A percentile compares a stretch with the other conserved stretches of the same genome.
phyloP scores from a whole-genome alignment of 163 green algal species.

The Prototheca wickerhamii region DNA sequence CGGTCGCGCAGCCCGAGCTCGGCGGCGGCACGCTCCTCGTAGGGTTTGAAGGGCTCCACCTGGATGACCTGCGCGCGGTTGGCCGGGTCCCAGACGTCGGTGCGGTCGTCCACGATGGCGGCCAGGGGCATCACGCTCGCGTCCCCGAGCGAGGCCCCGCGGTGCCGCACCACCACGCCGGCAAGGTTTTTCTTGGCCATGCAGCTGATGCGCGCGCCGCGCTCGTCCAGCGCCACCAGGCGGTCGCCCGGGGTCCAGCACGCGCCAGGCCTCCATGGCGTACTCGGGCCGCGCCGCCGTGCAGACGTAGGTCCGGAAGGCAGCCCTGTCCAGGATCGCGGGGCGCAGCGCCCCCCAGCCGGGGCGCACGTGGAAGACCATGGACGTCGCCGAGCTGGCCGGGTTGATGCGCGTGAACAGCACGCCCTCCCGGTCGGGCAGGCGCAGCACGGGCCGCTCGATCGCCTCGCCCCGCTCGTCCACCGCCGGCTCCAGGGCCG shows the following conservation, averaged over 20 bases:
- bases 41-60: conserved; percentile 35
- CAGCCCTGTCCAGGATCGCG: background rate
- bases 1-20: conserved; percentile 6
- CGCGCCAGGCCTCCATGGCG: conserved; percentile 74
- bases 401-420: conserved; percentile 75
- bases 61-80: conserved; percentile 32
- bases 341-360: conserved; percentile 52
- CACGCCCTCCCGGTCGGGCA: conserved; percentile 30
- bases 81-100: conserved; percentile 37
- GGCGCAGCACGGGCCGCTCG: conserved; percentile 45
- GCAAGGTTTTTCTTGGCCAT: conserved; percentile 1
- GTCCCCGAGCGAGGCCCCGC: background rate
- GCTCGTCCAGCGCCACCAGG: conserved; percentile 27
- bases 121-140: conserved; percentile 34
- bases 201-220: conserved; percentile 1
- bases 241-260: conserved; percentile 55
- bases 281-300: conserved; percentile 75
- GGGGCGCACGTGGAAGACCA: conserved; percentile 65
- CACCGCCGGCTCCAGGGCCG: conserved; percentile 7
- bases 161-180: background rate
- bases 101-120: conserved; percentile 37
- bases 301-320: conserved; percentile 74
- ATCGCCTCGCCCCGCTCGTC: conserved; percentile 7
- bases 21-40: conserved; percentile 19
- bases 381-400: conserved; percentile 39